Conservation (phyloP, 1,139 yeast genomes). For the Hanseniaspora sp. region DNA sequence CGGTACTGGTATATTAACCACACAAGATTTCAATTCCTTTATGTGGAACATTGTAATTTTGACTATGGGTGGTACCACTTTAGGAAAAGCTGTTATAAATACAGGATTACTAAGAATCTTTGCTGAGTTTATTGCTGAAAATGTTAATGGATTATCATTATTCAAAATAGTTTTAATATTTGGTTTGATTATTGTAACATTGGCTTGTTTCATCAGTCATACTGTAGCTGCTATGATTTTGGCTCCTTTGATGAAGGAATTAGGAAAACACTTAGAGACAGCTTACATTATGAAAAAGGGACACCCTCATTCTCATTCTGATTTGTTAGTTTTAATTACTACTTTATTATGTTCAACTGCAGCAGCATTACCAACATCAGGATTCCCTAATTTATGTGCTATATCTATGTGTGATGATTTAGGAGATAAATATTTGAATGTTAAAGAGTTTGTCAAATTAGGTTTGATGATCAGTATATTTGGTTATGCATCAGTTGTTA, state of each 20-base stretch:
- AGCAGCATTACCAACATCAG: conserved; percentile 93
- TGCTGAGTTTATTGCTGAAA: conserved; percentile 54
- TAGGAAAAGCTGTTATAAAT: conserved; percentile 83
- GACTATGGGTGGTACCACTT: conserved; percentile 94
- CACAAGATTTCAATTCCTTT: conserved; percentile 83
- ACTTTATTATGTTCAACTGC: conserved; percentile 83
- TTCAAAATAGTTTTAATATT: conserved; percentile 63
- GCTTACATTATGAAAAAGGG: neutral
- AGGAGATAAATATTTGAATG: conserved; percentile 76
- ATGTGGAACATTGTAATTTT: conserved; percentile 87
- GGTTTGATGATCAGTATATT: conserved; percentile 80
- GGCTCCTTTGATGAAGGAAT: conserved; percentile 76
- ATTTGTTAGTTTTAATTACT: conserved; percentile 65
- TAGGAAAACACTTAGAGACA: conserved; percentile 54
- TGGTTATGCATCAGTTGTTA: conserved; percentile 55
- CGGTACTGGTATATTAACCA: conserved; percentile 72
- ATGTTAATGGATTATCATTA: conserved; percentile 50
- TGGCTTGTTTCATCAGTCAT: conserved; percentile 91
- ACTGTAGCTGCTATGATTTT: conserved; percentile 91
- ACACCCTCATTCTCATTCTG: conserved; percentile 35
- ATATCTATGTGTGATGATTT: conserved; percentile 83
- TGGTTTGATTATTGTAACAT: conserved; percentile 63
- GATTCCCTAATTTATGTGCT: conserved; percentile 94
- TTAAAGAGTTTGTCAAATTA: conserved; percentile 67
- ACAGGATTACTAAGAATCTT: conserved; percentile 75